phyloP scores from a whole-genome alignment of 2,329 filamentous ascomycete species.

The Aspergillus piperis region DNA sequence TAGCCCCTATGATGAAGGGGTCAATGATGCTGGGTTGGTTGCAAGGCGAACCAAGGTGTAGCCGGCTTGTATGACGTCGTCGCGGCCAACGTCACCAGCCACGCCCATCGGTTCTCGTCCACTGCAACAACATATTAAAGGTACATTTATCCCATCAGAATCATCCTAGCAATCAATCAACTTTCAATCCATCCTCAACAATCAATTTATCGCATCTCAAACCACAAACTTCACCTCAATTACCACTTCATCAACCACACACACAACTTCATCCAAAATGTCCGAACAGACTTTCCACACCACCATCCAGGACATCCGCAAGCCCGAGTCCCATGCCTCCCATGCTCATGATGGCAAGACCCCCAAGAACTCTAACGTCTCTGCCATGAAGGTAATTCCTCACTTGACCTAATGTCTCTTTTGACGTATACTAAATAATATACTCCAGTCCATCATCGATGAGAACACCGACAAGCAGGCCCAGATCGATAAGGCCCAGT shows the following conservation, averaged over 20 bases:
- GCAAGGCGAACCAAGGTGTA: conserved; percentile 5
- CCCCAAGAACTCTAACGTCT: conserved; percentile 48
- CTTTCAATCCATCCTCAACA: background rate
- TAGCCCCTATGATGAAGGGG: background rate
- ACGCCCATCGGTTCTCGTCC: background rate
- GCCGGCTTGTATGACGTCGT: conserved; percentile 4
- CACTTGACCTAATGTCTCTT: background rate
- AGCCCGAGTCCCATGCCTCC: conserved; percentile 47
- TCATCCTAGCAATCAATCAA: background rate
- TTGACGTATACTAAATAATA: background rate
- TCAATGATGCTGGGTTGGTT: background rate
- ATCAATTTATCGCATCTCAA: background rate
- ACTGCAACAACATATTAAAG: conserved; percentile 5
- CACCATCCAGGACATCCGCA: conserved; percentile 53
- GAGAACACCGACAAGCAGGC: conserved; percentile 57
- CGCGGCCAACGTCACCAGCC: conserved; percentile 8
- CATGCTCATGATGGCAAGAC: conserved; percentile 43
- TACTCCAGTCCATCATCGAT: conserved; percentile 40
- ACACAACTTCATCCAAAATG: conserved; percentile 13
- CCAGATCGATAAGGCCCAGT: conserved; percentile 66
- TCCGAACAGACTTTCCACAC: conserved; percentile 46
- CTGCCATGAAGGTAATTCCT: conserved; percentile 48
- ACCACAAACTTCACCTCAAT: background rate
- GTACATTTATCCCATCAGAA: background rate
- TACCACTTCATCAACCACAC: background rate